Conservation (phyloP, 495 filamentous ascomycete species). For the Cairneyella variabilis region DNA sequence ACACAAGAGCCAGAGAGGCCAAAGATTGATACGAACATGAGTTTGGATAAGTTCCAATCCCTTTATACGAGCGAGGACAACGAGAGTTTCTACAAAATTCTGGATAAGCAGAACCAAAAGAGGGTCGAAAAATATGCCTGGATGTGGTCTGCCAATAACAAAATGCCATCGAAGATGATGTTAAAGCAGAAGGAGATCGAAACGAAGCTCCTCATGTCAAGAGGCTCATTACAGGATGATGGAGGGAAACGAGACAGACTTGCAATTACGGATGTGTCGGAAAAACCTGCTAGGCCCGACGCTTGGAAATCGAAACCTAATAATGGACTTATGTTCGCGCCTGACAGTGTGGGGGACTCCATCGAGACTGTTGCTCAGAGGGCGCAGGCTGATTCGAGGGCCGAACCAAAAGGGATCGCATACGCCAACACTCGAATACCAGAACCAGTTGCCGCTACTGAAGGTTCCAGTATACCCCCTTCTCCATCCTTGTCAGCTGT, state of each 20-base stretch:
- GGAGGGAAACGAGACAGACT: slow-evolving; percentile 50
- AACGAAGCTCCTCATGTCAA: slow-evolving; percentile 51
- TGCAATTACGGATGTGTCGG: slow-evolving; percentile 58
- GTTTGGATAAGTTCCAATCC: slow-evolving; percentile 78
- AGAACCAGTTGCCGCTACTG: slow-evolving; percentile 26
- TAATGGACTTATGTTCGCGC: slow-evolving; percentile 87
- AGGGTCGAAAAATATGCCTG: slow-evolving; percentile 77
- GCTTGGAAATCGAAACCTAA: slow-evolving; percentile 68
- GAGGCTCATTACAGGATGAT: slow-evolving; percentile 40
- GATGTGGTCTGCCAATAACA: slow-evolving; percentile 78
- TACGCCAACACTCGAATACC: slow-evolving; percentile 81
- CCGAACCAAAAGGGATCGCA: slow-evolving; percentile 70
- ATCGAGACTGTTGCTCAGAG: slow-evolving; percentile 62
- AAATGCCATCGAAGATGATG: slow-evolving; percentile 81
- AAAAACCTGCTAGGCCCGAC: slow-evolving; percentile 74
- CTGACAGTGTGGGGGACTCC: slow-evolving; percentile 66
- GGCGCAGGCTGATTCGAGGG: slow-evolving; percentile 65
- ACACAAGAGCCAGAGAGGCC: slow-evolving; percentile 28
- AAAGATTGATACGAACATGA: slow-evolving; percentile 76
- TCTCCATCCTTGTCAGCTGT: slow-evolving; percentile 85
- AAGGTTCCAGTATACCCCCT: slow-evolving; percentile 45
- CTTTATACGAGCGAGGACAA: slow-evolving; percentile 98
- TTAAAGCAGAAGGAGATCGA: slow-evolving; percentile 74
- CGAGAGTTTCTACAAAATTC: slow-evolving; percentile 85
- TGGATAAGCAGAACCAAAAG: slow-evolving; percentile 89